Conservation (phyloP, 1,139 yeast species). For the Sugiyamaella pinicola region DNA sequence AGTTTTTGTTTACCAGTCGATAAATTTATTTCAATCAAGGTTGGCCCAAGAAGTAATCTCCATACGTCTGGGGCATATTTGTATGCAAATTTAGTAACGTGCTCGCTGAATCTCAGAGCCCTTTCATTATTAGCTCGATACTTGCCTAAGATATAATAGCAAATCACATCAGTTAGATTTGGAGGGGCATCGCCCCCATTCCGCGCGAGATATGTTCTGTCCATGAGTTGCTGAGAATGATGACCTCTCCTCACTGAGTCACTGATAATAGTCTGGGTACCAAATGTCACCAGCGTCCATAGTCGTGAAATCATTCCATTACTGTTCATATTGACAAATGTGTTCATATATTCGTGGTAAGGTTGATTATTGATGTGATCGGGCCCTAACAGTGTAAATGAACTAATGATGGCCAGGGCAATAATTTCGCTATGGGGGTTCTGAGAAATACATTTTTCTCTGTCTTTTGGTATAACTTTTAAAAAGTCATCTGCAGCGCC, state of each 20-base stretch:
- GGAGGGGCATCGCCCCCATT: constrained; percentile 1
- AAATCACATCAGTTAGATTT: constrained; percentile 2
- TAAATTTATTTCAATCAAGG: background rate
- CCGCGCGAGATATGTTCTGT: constrained; percentile 5
- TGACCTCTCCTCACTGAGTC: constrained; percentile 7
- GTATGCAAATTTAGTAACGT: constrained; percentile 4
- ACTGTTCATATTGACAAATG: background rate
- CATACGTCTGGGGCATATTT: constrained; percentile 11
- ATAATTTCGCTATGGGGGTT: constrained; percentile 5
- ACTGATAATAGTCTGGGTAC: background rate
- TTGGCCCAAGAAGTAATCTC: constrained; percentile 5
- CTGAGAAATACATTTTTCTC: background rate
- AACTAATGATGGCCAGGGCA: constrained; percentile 10
- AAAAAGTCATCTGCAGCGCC: background rate
- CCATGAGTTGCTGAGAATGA: constrained; percentile 2
- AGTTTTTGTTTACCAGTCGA: background rate
- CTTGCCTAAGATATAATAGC: constrained; percentile 11
- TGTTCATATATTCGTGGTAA: constrained; percentile 7
- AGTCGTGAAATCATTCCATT: background rate
- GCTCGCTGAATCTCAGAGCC: background rate
- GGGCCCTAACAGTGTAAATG: constrained; percentile 2
- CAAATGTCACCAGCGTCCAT: constrained; percentile 10
- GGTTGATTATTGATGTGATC: constrained; percentile 4
- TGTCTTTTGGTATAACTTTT: background rate
- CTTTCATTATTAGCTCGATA: constrained; percentile 3